Conservation (phyloP, 371 early-diverging fungal species). For the Mortierella sp. region DNA sequence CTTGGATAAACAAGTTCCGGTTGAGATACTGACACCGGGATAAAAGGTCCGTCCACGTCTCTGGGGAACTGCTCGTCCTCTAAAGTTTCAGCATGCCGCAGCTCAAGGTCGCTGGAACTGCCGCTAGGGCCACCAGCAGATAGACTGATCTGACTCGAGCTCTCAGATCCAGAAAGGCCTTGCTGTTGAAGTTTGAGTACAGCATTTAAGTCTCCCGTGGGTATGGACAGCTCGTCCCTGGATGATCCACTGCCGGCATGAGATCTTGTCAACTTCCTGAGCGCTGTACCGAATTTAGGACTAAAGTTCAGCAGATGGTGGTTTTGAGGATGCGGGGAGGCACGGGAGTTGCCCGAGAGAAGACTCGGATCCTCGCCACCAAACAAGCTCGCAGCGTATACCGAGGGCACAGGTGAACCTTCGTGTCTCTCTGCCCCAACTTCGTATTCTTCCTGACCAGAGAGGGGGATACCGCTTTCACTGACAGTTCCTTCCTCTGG, state of each 20-base stretch:
- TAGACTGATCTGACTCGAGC: conserved; percentile 1
- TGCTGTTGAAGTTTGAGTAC: conserved; percentile 5
- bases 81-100: not conserved
- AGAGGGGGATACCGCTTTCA: not conserved
- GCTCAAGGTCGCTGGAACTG: not conserved
- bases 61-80: conserved; percentile 13
- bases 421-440: not conserved
- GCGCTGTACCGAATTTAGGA: conserved; percentile 23
- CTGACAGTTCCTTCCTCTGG: not conserved
- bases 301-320: conserved; percentile 13
- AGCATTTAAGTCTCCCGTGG: conserved; percentile 16
- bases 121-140: not conserved
- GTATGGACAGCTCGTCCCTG: conserved; percentile 22
- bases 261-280: conserved; percentile 25
- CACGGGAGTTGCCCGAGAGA: not conserved
- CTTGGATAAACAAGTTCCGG: conserved; percentile 6
- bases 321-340: not conserved
- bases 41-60: conserved; percentile 1
- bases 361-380: conserved; percentile 7
- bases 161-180: conserved; percentile 5
- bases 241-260: conserved; percentile 27
- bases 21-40: conserved; percentile 2
- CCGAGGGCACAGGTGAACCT: conserved; percentile 26
- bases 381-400: conserved; percentile 43
- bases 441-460: conserved; percentile 19